Conservation (phyloP, 2,329 filamentous ascomycete genomes). For the Colletotrichum paranaense region DNA sequence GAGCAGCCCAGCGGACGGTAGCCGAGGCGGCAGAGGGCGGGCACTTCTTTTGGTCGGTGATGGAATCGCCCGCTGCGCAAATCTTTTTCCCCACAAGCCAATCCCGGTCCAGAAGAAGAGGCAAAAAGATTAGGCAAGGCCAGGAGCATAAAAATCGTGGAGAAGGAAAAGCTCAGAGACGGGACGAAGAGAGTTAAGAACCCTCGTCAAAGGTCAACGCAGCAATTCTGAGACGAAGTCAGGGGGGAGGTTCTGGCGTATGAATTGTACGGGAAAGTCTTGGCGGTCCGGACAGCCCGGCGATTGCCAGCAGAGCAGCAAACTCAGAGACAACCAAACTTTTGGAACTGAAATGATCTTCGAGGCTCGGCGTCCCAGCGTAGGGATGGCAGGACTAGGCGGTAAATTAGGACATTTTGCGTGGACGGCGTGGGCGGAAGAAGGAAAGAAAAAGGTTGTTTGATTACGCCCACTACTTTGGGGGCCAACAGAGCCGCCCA, state of each 20-base stretch:
- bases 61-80: neutral
- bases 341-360: neutral
- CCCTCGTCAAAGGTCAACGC: neutral
- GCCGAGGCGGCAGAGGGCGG: neutral
- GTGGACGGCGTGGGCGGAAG: neutral
- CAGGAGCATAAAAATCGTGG: neutral
- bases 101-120: neutral
- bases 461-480: neutral
- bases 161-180: neutral
- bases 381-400: neutral
- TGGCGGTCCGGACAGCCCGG: conserved; percentile 11
- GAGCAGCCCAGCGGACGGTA: neutral
- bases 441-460: neutral
- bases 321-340: neutral
- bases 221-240: conserved; percentile 15
- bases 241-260: neutral
- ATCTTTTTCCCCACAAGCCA: neutral
- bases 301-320: neutral
- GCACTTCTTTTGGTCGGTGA: neutral
- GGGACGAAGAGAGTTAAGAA: conserved; percentile 1
- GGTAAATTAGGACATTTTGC: neutral
- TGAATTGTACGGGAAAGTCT: conserved; percentile 1
- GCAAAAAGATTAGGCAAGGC: neutral
- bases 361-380: neutral
- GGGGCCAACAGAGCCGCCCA: neutral